A percentile compares a stretch with the other conserved stretches of the same genome.
Evolutionary conservation across 2,329 filamentous ascomycete genomes (phyloP).

Genomic region (Trichoderma brevicompactum): DNA sequence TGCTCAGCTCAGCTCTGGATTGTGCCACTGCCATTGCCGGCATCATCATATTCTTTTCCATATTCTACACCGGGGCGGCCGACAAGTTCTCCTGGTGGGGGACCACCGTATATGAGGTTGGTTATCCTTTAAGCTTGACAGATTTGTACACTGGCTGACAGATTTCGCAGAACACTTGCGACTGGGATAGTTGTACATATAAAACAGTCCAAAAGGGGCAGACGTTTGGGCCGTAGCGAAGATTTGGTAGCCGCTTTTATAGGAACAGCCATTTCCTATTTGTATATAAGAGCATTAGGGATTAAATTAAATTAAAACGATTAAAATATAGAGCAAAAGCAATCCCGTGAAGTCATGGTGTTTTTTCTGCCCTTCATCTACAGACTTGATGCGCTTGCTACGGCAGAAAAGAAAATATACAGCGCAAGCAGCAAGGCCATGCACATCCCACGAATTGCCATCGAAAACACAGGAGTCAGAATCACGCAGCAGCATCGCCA

Average conservation of each 20-base stretch:
- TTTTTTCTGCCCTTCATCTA: no score
- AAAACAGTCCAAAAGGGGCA: conserved; percentile 4
- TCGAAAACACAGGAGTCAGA: background rate
- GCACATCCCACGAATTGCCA: background rate
- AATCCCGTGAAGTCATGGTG: background rate
- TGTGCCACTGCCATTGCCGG: conserved; percentile 40
- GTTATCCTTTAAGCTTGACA: background rate
- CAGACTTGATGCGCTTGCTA: no score
- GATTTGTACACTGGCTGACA: background rate
- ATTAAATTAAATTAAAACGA: background rate
- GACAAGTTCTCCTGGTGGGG: conserved; percentile 41
- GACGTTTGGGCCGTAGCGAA: conserved; percentile 1
- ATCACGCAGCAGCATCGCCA: no score
- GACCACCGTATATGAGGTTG: conserved; percentile 29
- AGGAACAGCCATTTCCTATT: no score
- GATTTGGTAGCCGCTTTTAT: background rate
- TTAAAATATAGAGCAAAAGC: no score
- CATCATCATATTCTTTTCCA: conserved; percentile 43
- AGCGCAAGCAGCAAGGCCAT: background rate
- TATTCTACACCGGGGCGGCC: conserved; percentile 40
- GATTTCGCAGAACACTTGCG: conserved; percentile 12
- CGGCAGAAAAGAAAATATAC: background rate
- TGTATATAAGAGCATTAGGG: background rate
- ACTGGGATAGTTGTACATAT: conserved; percentile 24
- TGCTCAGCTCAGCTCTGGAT: conserved; percentile 41